These are phyloP conservation scores for Zea luxurians DNA, from an alignment of 176 grass and related monocot species.

Conservation along the genomic window DNA sequence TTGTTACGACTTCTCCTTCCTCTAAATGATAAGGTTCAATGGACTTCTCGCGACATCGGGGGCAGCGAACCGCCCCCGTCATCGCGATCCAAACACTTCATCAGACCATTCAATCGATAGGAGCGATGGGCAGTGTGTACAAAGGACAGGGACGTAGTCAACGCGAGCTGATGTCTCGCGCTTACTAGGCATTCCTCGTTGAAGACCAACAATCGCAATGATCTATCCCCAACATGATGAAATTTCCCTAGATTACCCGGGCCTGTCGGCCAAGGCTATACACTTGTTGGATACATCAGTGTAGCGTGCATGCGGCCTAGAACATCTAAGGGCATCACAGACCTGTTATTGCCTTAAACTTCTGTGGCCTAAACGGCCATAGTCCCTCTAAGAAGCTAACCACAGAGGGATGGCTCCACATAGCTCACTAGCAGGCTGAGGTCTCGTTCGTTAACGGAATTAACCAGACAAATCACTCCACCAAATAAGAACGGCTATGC, in stretches of 20 bases:
- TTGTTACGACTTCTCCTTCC: slow-evolving; percentile 74
- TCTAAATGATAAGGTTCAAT: slow-evolving; percentile 57
- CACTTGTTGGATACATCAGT: slow-evolving; percentile 17
- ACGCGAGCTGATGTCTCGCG: slow-evolving; percentile 1
- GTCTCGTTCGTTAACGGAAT: slow-evolving; percentile 54
- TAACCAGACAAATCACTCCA: slow-evolving; percentile 61
- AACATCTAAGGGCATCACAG: slow-evolving; percentile 88
- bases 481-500: background rate
- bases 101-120: too few species aligned
- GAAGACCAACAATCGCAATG: slow-evolving; percentile 57
- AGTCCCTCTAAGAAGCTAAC: slow-evolving; percentile 83
- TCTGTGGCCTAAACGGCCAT: slow-evolving; percentile 57
- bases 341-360: slow-evolving; percentile 86
- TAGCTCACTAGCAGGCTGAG: slow-evolving; percentile 64
- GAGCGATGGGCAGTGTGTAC: too few species aligned
- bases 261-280: background rate
- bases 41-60: slow-evolving; percentile 29
- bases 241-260: slow-evolving; percentile 28
- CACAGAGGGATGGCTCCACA: slow-evolving; percentile 21
- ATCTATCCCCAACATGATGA: slow-evolving; percentile 55
- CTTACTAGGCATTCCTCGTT: slow-evolving; percentile 45
- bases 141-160: background rate
- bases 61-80: background rate
- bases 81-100: background rate
- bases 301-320: slow-evolving; percentile 54